Conservation (phyloP, 805 yeast genomes). For the Cyberlindnera mycetangii region DNA sequence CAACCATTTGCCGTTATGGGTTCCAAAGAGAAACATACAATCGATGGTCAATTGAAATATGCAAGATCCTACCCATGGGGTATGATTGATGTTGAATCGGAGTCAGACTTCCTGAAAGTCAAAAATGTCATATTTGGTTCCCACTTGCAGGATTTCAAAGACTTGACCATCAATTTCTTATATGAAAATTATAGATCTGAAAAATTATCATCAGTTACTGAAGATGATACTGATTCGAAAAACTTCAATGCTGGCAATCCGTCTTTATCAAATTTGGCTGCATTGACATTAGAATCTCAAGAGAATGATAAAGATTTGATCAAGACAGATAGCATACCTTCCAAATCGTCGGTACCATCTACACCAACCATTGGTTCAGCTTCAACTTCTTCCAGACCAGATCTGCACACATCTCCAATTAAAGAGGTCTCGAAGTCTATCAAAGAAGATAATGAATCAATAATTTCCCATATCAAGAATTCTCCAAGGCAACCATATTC, state of each 20-base stretch:
- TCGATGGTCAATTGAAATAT: slow-evolving; percentile 49
- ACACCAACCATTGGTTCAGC: slow-evolving; percentile 15
- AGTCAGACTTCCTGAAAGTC: slow-evolving; percentile 53
- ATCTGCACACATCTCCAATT: slow-evolving; percentile 33
- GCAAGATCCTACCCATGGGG: slow-evolving; percentile 83
- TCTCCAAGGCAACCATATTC: slow-evolving; percentile 32
- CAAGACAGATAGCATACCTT: not conserved
- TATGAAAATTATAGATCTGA: slow-evolving; percentile 82
- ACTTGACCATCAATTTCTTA: slow-evolving; percentile 69
- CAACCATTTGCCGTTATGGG: slow-evolving; percentile 78
- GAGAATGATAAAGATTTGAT: slow-evolving; percentile 2
- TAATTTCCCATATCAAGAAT: slow-evolving; percentile 34
- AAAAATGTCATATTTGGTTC: slow-evolving; percentile 75
- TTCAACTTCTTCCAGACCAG: slow-evolving; percentile 18
- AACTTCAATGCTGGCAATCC: slow-evolving; percentile 40
- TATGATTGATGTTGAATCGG: slow-evolving; percentile 44
- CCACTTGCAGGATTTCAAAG: slow-evolving; percentile 80
- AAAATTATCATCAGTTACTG: slow-evolving; percentile 58
- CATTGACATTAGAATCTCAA: slow-evolving; percentile 29
- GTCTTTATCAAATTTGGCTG: slow-evolving; percentile 63
- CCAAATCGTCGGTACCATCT: slow-evolving; percentile 5
- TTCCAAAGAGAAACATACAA: slow-evolving; percentile 54
- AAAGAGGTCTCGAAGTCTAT: slow-evolving; percentile 35
- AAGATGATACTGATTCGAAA: slow-evolving; percentile 7
- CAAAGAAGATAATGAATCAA: slow-evolving; percentile 37